phyloP scores from a whole-genome alignment of 108 stramenopile genomes.

The Cylindrotheca closterium region DNA sequence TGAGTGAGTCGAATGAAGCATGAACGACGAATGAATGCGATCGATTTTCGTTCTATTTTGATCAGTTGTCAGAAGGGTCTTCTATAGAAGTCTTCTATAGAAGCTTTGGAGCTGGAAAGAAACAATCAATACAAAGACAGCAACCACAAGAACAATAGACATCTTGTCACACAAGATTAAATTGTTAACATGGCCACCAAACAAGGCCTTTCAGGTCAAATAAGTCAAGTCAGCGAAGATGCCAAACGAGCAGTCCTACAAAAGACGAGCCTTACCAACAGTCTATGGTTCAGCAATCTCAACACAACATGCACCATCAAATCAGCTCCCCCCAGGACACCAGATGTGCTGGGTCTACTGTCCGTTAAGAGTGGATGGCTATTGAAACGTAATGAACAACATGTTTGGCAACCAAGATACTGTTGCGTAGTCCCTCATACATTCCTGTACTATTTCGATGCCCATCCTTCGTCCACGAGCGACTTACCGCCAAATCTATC shows the following conservation, averaged over 20 bases:
- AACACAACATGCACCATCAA: conserved; percentile 90
- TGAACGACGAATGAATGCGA: too few relatives aligned
- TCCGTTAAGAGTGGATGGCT: conserved; percentile 85
- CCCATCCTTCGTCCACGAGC: conserved; percentile 40
- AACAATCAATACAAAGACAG: too few relatives aligned
- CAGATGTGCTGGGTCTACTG: conserved; percentile 77
- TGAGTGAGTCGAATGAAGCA: too few relatives aligned
- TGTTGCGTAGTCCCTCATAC: conserved; percentile 95
- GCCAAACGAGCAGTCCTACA: conserved; percentile 80
- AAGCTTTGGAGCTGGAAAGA: too few relatives aligned
- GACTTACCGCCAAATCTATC: conserved; percentile 34
- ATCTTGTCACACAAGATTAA: too few relatives aligned
- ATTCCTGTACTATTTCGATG: conserved; percentile 95
- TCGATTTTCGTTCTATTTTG: too few relatives aligned
- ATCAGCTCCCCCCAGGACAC: conserved; percentile 84
- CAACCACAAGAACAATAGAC: too few relatives aligned
- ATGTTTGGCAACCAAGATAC: conserved; percentile 92
- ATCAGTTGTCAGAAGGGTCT: too few relatives aligned
- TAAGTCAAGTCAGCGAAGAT: conserved; percentile 85
- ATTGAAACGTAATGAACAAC: conserved; percentile 92
- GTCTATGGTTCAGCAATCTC: conserved; percentile 79
- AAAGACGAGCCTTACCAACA: conserved; percentile 59
- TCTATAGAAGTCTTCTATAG: too few relatives aligned
- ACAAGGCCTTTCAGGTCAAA: conserved; percentile 84
- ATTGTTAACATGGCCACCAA: conserved; percentile 80